Base-by-base conservation (phyloP, 768 basidiomycete genomes). In the Mycena albidolilacea region DNA sequence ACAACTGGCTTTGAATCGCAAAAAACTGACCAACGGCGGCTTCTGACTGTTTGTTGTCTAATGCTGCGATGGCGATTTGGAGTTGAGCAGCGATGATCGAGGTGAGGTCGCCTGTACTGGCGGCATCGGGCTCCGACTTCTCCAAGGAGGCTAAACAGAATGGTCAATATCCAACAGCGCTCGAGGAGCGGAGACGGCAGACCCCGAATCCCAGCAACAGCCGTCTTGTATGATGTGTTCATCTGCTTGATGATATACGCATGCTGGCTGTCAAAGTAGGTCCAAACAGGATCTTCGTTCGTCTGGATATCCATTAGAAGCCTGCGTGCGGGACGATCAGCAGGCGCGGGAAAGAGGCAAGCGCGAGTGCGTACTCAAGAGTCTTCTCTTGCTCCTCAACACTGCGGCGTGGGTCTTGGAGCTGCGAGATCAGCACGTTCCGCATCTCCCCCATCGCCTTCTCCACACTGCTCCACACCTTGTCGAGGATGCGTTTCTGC, bases 331-430 rank as follows among this genome's bases (percentile, higher is more conserved):
- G 17, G 9, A 38, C 19, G 44, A 46, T 73, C 57, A 80, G 69
- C 35, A 64, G 12, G n/a, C 63, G 62, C 50, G 43, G 41, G 46
- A 60, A 12, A n/a, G 50, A 63, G 12, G n/a, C 12, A 23, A 43
- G 63, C 54, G 69, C 21, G 1, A 83, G 92, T 77, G 30, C 30
- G 30, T 78, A 96, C 98, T 99, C 97, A 67, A 99, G 93, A 1
- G 95, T 98, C 85, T 95, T 96, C 84, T 98, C 97, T 71, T 98
- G 96, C 75, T 99, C 97, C 75, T 99, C 98, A 5, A 96, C 88
- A 58, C 89, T 91, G 62, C 95, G 88, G 63, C 84, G 87, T 5
- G 93, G 88, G 77, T 98, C 96, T 80, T 94, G 91, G 57, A 99
- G 82, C 77, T 96, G 92, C n/a, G 87, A 87, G 67, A 93, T 82